Evolutionary conservation across 1,139 yeast species (phyloP).

Genomic region (Entelexis paramagnoliae): DNA sequence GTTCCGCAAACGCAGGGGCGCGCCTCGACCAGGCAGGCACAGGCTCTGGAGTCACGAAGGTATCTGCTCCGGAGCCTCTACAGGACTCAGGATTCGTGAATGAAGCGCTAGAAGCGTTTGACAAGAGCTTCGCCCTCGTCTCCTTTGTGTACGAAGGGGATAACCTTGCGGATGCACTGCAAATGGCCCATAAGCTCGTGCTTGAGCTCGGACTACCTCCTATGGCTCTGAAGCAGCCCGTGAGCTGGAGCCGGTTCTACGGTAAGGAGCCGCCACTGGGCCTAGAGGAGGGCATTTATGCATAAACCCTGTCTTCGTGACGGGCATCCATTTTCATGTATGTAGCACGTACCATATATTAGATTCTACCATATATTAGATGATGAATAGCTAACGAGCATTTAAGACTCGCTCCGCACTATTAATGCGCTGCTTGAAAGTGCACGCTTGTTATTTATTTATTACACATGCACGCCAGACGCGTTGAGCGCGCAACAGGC

Average conservation of each 20-base stretch:
- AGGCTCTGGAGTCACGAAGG: background rate
- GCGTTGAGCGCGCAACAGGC: no score
- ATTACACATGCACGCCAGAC: no score
- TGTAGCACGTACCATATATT: no score
- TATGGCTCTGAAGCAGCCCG: constrained; percentile 44
- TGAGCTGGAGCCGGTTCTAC: constrained; percentile 77
- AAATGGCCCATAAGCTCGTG: constrained; percentile 39
- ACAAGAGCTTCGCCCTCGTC: constrained; percentile 18
- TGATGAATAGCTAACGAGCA: no score
- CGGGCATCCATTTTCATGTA: background rate
- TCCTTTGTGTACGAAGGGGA: constrained; percentile 82
- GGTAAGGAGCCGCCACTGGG: constrained; percentile 65
- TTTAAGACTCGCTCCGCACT: no score
- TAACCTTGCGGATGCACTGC: constrained; percentile 61
- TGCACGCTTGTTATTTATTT: no score
- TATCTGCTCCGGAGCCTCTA: constrained; percentile 18
- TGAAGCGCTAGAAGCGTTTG: constrained; percentile 24
- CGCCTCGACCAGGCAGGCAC: constrained; percentile 3
- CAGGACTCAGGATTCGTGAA: constrained; percentile 30
- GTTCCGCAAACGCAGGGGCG: constrained; percentile 54
- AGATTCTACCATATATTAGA: no score
- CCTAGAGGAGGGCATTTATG: constrained; percentile 66
- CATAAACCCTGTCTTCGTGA: constrained; percentile 31
- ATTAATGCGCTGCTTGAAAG: no score
- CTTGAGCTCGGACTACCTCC: constrained; percentile 29